Base-by-base conservation (phyloP, 2,329 filamentous ascomycete species). In the Aspergillus sp. region DNA sequence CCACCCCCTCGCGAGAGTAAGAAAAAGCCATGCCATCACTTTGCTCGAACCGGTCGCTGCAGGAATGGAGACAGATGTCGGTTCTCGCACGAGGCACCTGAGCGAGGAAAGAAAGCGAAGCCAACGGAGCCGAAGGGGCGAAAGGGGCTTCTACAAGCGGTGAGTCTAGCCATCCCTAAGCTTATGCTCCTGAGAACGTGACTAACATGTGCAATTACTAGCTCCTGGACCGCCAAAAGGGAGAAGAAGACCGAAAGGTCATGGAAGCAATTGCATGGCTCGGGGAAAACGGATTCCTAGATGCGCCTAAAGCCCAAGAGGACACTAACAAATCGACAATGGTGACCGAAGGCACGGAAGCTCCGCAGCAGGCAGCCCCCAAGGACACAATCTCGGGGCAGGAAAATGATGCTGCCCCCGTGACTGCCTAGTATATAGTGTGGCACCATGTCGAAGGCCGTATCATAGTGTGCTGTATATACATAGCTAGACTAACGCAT, bases 101-200 rank as follows among this genome's bases (percentile, higher is more conserved):
- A 75, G 54, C 66, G 67, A 58, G 66, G 54, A 38, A 59, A 59
- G 15, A 74, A 75, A 62, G 13, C 64, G n/a, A 72, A 71, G 60
- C 59, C 63, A 8, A 58, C 62, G 30, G 70, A 70, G 62, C 68
- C 68, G 59, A 70, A 69, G 60, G 70, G 63, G 62, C 68, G 77
- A 60, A 78, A 80, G 65, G 75, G 78, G 30, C 69, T 82, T 54
- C 75, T 77, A 56, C 77, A 81, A 62, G 71, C 77, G 59, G 78
- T 80, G 63, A 69, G 76, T 73, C 41, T 38, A 54, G 23, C 25
- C 27, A 30, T 41, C 25, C 25, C 8, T 15, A 25, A 32, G 38
- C 47, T 30, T 23, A 8, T 19, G 13, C 15, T 50, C 3, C 36
- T 32, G 6, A 21, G 11, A 47, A 6, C 19, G 11, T 27, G 19